Evolutionary conservation across 257 asterid genomes (phyloP).

Genomic region (Solanum chmielewskii): DNA sequence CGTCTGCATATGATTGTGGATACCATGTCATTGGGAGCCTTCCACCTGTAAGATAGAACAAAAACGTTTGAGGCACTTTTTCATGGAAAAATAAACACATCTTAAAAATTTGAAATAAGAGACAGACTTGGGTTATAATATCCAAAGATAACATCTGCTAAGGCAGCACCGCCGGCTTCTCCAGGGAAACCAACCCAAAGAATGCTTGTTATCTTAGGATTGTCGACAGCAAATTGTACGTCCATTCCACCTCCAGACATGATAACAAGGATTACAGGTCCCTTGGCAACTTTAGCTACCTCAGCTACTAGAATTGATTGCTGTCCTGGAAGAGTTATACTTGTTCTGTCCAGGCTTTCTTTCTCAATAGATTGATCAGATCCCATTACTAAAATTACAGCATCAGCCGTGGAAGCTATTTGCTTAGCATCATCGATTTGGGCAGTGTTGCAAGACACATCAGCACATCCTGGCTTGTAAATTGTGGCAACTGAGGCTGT

Average conservation of each 20-base stretch:
- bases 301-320: conserved; percentile 43
- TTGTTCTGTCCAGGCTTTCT: conserved; percentile 43
- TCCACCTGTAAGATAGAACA: conserved; percentile 40
- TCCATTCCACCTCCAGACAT: conserved; percentile 95
- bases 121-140: conserved; percentile 59
- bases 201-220: conserved; percentile 63
- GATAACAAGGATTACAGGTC: conserved; percentile 76
- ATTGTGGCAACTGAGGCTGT: conserved; percentile 34
- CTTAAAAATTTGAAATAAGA: neutral
- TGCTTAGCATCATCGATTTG: conserved; percentile 49
- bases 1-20: conserved; percentile 50
- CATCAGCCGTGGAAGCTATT: conserved; percentile 54
- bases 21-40: conserved; percentile 96
- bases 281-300: conserved; percentile 62
- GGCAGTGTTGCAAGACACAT: conserved; percentile 40
- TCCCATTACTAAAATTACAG: conserved; percentile 72
- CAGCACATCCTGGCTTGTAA: conserved; percentile 47
- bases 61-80: neutral
- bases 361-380: conserved; percentile 60
- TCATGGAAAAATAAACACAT: neutral
- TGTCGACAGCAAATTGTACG: conserved; percentile 62
- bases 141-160: conserved; percentile 67
- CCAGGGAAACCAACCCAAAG: conserved; percentile 98
- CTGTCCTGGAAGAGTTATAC: conserved; percentile 82
- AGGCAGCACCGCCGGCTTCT: conserved; percentile 87